These are phyloP conservation scores for Linum lewisii DNA, from an alignment of 345 rosid species.

Conservation along the genomic window DNA sequence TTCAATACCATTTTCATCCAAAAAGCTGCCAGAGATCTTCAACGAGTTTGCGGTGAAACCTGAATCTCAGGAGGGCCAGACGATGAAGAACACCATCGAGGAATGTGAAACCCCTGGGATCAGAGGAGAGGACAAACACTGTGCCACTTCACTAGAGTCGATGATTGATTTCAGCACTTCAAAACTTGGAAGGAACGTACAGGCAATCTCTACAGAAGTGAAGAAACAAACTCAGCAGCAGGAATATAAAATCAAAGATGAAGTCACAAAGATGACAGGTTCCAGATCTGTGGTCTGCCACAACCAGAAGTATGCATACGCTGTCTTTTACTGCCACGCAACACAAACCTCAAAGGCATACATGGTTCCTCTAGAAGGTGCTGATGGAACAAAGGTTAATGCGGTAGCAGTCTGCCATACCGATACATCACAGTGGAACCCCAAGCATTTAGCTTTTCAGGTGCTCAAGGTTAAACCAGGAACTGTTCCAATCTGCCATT, in stretches of 20 bases:
- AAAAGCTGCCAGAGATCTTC: slow-evolving; percentile 42
- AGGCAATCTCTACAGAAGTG: slow-evolving; percentile 61
- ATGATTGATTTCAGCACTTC: slow-evolving; percentile 70
- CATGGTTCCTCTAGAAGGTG: slow-evolving; percentile 49
- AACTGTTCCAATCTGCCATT: slow-evolving; percentile 58
- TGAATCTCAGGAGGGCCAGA: slow-evolving; percentile 51
- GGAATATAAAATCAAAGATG: slow-evolving; percentile 33
- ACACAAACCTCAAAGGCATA: slow-evolving; percentile 41
- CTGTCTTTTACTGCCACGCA: slow-evolving; percentile 77
- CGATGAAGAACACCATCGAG: slow-evolving; percentile 48
- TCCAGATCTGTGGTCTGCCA: slow-evolving; percentile 62
- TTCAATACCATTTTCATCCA: slow-evolving; percentile 57
- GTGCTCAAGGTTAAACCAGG: slow-evolving; percentile 72
- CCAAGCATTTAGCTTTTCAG: slow-evolving; percentile 70
- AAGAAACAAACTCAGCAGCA: slow-evolving; percentile 30
- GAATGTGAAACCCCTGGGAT: slow-evolving; percentile 61
- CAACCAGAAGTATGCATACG: slow-evolving; percentile 67
- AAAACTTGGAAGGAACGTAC: slow-evolving; percentile 46
- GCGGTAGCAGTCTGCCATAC: slow-evolving; percentile 83
- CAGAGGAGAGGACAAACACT: slow-evolving; percentile 64
- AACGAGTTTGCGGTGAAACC: slow-evolving; percentile 42
- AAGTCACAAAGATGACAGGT: slow-evolving; percentile 31
- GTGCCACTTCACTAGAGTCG: slow-evolving; percentile 75
- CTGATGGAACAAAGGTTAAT: slow-evolving; percentile 46
- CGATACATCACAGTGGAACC: slow-evolving; percentile 78